Percentiles rank a stretch among this genome's conserved stretches.
Evolutionary conservation across 2,329 filamentous ascomycete species (phyloP).

Genomic region (Reticulascus tulasneorum): DNA sequence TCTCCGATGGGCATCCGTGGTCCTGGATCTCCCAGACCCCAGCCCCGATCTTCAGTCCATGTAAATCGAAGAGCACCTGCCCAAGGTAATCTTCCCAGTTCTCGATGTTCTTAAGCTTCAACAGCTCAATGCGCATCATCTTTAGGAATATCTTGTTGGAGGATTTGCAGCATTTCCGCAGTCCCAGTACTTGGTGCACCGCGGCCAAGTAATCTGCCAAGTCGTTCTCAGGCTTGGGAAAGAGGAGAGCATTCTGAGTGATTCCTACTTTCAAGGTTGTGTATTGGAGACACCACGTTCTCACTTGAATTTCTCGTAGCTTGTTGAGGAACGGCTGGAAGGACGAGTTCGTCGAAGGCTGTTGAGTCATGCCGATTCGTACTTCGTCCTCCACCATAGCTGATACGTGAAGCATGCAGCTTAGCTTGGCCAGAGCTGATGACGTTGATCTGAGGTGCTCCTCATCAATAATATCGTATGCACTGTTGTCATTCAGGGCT

Average conservation of each 20-base stretch:
- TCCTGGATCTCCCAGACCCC: constrained; percentile 66
- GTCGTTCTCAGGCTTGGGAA: constrained; percentile 65
- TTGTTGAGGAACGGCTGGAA: constrained; percentile 60
- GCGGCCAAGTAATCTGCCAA: constrained; percentile 75
- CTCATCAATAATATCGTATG: constrained; percentile 82
- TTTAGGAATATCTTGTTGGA: constrained; percentile 87
- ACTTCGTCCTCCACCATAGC: constrained; percentile 82
- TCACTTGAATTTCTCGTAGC: constrained; percentile 81
- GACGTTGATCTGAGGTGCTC: constrained; percentile 72
- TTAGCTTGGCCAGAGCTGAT: constrained; percentile 65
- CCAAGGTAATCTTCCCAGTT: constrained; percentile 84
- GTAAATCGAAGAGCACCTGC: constrained; percentile 78
- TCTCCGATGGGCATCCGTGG: constrained; percentile 74
- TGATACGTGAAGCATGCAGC: constrained; percentile 72
- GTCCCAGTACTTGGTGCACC: constrained; percentile 78
- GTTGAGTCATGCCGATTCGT: constrained; percentile 66
- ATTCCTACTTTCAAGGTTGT: constrained; percentile 72
- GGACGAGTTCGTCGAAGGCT: constrained; percentile 54
- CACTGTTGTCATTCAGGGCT: constrained; percentile 60
- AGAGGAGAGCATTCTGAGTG: constrained; percentile 59
- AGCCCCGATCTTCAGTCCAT: constrained; percentile 73
- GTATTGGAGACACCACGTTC: constrained; percentile 86
- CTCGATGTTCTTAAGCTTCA: constrained; percentile 70
- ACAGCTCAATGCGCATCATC: constrained; percentile 80
- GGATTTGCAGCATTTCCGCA: constrained; percentile 79